Base-by-base conservation (phyloP, 192 early-diverging fungal species). In the Entophlyctis helioformis region DNA sequence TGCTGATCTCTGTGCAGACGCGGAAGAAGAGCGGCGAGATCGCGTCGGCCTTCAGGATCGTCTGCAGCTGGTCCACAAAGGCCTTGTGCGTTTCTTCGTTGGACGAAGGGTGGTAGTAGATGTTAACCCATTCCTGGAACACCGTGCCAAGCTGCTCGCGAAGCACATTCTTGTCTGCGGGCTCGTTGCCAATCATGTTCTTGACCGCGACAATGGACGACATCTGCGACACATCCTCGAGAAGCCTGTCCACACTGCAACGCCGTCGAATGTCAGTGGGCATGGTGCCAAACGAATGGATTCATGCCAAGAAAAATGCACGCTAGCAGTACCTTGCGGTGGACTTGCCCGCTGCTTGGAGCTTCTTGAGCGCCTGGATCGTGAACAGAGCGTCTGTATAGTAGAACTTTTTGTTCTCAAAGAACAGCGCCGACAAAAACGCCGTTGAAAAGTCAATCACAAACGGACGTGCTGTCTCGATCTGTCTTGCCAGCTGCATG, bases 11-110 rank as follows among this genome's bases (percentile, higher is more conserved):
- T 0, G 85, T 84, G 60, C 85, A 87, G 7, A 87, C 76, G 7
- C 91, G 73, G 69, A 94, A 94, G 61, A 98, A 98, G 48, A 87
- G 59, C 2, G 89, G 83, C 0, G 82, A 82, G 2, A 82, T 74
- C 25, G 81, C 74, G 18, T 88, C 82, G 21, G 72, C 78, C 48
- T 81, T 72, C 26, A 92, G 65, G 3, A 87, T 79, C 20, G 82
- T 79, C 34, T 83, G 78, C 27, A 95, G 67, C 67, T 87, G 69
- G 16, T 59, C 59, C 36, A 87, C 67, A 51, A 80, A 89, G 1
- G 63, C 63, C 15, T 66, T 59, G 36, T 81, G 76, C 5, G 69
- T 54, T 48, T 84, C 81, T 44, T 85, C 85, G 36, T 64, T 83
- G 9, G 86, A 82, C 6, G 71, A 57, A 1, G 84, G 80, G 40